Evolutionary conservation across 805 yeast genomes (phyloP), one percentile per base, ranked within the genome.

Genomic region (Yamadazyma sp.): DNA sequence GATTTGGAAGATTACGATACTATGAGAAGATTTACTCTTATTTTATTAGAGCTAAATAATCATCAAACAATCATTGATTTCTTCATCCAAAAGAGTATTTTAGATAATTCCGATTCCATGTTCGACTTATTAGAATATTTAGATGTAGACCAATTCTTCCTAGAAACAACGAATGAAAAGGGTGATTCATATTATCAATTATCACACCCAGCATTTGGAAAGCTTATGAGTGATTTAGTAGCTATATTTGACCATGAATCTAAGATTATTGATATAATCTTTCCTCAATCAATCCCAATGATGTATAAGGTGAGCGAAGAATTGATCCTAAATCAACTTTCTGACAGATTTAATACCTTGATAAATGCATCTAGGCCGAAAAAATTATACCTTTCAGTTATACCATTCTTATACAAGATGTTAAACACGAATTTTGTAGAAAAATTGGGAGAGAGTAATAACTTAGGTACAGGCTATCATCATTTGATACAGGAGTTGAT

Each of bases 221-320:
- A 44, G 12, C 50, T 65, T n/a, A 44, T 56, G 19, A 31, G 25
- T 0, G 58, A 56, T 7, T 35, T 73, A 7, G 65, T 69, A 0
- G 40, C 46, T 1, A 46, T 53, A 2, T 61, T 76, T 48, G 60
- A 69, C 40, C 49, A 58, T 11, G 64, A 69, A 30, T 52, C 70
- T 6, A 34, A 41, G 6, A 56, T 60, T 1, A 63, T 73, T 13
- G 76, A 73, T 40, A 39, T 44, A 8, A 61, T 73, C 2, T 75
- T 76, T 43, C 75, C 76, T 2, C 54, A 44, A 12, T 40, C 61
- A 3, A 58, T 62, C 7, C 76, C 76, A 1, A 71, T 73, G 60
- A 65, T 68, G 67, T 60, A 60, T 44, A 65, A 69, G 35, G 62
- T 75, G 4, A 55, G 72, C 30, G 79, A 75, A 43, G 73, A 67